Evolutionary conservation across 805 yeast genomes (phyloP), one percentile per base, ranked within the genome.

Genomic region (Komagataella phaffii): DNA sequence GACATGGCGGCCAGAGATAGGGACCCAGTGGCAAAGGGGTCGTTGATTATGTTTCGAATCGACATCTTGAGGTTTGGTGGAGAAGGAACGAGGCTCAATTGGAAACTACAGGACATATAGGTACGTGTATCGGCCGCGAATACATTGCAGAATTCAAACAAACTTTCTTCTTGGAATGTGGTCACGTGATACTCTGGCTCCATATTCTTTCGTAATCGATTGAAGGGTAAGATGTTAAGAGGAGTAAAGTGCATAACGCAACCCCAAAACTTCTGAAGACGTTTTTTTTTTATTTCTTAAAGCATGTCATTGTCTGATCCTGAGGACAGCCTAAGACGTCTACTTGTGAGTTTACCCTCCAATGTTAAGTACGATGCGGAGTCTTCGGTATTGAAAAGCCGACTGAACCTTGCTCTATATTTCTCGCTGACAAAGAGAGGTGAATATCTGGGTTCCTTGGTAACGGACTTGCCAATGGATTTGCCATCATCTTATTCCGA

Each of bases 21-120:
- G 5, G 96, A 84, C 17, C 93, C 76, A 43, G 89, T 73, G 49
- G 95, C 95, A 64, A 90, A 90, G 2, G 97, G 96, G 64, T 90
- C 61, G 40, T 30, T 30, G 12, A 30, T 30, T 30, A 30, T 30
- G 40, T 30, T 30, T 30, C 40, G 40, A 14, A 30, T 30, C 40
- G 40, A 30, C 40, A 30, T 30, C 40, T 30, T 5, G 40, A 30
- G 40, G 40, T 30, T 30, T 30, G 40, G 12, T 30, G 10, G n/a
- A 14, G 23, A 30, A 30, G 14, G 40, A 30, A 30, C 40, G 40
- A 30, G 40, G 40, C 40, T 30, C 40, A 30, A 30, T 10, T 5
- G 40, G 40, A 30, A 30, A 30, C 14, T 30, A 30, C 40, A 30
- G 40, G 40, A 10, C 40, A 14, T 30, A 30, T 30, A 30, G 40